Evolutionary conservation across 345 rosid genomes (phyloP).

Genomic region (Gossypium thurberi): DNA sequence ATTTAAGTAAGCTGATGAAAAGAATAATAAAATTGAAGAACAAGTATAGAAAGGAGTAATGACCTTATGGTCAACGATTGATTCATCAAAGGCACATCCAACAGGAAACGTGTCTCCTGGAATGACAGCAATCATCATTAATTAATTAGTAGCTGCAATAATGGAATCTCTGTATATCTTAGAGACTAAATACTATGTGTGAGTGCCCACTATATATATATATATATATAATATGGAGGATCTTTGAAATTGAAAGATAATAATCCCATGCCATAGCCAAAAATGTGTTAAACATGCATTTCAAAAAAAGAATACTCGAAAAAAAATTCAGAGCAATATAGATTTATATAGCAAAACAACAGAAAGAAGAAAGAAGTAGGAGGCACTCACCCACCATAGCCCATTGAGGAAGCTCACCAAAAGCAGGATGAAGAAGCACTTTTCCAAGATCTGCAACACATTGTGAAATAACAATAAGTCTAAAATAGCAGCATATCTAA

Average conservation of each 20-base stretch:
- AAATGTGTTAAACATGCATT: no score
- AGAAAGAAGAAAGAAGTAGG: background rate
- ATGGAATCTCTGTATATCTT: background rate
- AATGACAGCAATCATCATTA: background rate
- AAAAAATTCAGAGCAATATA: background rate
- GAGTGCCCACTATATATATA: no score
- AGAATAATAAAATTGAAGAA: background rate
- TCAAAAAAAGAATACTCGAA: background rate
- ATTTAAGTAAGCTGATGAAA: no score
- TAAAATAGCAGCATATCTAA: no score
- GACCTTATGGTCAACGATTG: conserved; percentile 75
- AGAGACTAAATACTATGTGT: no score
- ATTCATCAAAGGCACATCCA: conserved; percentile 68
- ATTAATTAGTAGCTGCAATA: background rate
- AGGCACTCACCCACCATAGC: conserved; percentile 69
- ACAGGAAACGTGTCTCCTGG: conserved; percentile 76
- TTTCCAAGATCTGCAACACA: conserved; percentile 65
- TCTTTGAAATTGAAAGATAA: no score
- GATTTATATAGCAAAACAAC: background rate
- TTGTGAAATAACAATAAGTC: no score
- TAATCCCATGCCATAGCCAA: no score
- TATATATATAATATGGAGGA: background rate
- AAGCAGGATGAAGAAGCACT: conserved; percentile 63
- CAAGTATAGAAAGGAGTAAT: background rate
- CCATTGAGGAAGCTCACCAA: conserved; percentile 92